phyloP scores from a whole-genome alignment of 768 basidiomycete genomes.

The Gloeostereum incarnatum region DNA sequence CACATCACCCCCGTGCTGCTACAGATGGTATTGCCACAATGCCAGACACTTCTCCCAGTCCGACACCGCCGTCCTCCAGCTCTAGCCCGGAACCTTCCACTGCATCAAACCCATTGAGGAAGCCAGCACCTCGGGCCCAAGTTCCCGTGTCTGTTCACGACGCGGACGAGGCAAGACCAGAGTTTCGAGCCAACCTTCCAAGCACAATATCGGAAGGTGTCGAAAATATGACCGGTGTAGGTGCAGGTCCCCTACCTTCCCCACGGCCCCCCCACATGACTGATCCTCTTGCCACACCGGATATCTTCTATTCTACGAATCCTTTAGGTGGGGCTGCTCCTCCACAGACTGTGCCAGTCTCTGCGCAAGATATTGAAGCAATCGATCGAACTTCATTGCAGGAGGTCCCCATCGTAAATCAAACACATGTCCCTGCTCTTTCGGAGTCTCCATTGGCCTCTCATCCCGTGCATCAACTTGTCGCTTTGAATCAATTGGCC shows the following conservation, averaged over 20 bases:
- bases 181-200: slow-evolving; percentile 35
- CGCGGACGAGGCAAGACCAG: slow-evolving; percentile 14
- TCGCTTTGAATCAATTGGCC: background rate
- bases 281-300: slow-evolving; percentile 18
- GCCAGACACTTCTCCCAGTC: slow-evolving; percentile 10
- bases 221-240: slow-evolving; percentile 64
- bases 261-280: too few relatives aligned
- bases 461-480: background rate
- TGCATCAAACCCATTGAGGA: slow-evolving; percentile 38
- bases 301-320: slow-evolving; percentile 23
- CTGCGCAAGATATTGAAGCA: background rate
- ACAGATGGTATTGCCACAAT: slow-evolving; percentile 23
- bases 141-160: slow-evolving; percentile 51
- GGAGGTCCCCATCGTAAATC: background rate
- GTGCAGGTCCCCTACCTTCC: too few relatives aligned
- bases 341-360: background rate
- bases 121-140: slow-evolving; percentile 55
- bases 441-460: too few relatives aligned
- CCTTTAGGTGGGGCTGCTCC: slow-evolving; percentile 11
- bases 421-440: slow-evolving; percentile 3
- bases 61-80: slow-evolving; percentile 10
- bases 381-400: background rate
- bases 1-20: slow-evolving; percentile 23
- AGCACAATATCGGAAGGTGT: slow-evolving; percentile 42
- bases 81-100: slow-evolving; percentile 12